Base-by-base conservation (phyloP, 495 filamentous ascomycete species). In the Astrocystis sublimbata region DNA sequence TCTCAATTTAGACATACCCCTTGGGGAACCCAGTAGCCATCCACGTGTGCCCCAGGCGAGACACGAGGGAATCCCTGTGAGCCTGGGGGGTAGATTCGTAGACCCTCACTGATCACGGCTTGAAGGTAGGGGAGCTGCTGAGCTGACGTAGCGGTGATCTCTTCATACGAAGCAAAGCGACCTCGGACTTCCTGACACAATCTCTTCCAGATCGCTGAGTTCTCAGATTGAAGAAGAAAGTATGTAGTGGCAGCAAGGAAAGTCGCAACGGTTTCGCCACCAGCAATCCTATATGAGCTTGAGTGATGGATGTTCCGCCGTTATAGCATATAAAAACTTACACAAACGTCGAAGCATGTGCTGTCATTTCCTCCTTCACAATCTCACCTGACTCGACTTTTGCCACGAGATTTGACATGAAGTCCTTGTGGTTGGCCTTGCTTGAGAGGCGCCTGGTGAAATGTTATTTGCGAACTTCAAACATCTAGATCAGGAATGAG, bases 91-190 rank as follows among this genome's bases (percentile, higher is more conserved):
- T 81, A 80, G 8, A 86, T 62, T 8, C 86, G 73, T 12, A 88
- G 71, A 0, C 70, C 74, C 64, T 88, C 86, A 2, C 76, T 66
- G 12, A 88, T 65, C 13, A 81, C 76, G 1, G 85, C 86, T 45
- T 74, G 72, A 24, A 86, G 69, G 64, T 83, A 86, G 1, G 66
- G 70, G 1, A 84, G 68, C 3, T 69, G 52, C 10, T 68, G 59
- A 6, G 76, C 68, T 1, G 53, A 59, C 0, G 61, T 42, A 24
- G 76, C 63, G 1, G 65, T 75, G 31, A 86, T 86, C 0, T 84
- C 78, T 0, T 74, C 72, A 30, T 72, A 71, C n/a, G 43, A 66
- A 1, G 63, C 61, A 68, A 83, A 87, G 0, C 72, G 50, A 2
- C 43, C 50, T 10, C 84, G 78, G 33, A 86, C 75, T 50, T 87